Evolutionary conservation across 768 basidiomycete genomes (phyloP).

Genomic region (Hypholoma sublateritium): DNA sequence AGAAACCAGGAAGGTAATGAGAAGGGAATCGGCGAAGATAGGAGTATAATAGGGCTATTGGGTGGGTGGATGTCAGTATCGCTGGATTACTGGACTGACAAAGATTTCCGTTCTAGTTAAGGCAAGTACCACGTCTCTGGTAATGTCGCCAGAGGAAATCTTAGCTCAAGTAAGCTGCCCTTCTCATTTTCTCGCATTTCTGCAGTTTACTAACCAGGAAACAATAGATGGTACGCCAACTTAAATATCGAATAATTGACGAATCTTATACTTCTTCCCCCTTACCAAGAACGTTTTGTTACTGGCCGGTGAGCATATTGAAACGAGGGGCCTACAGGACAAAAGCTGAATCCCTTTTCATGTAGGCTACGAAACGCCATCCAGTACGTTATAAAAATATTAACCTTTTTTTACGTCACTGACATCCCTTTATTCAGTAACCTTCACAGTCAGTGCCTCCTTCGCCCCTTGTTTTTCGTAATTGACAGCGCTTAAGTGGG

Average conservation of each 20-base stretch:
- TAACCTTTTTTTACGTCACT: not conserved
- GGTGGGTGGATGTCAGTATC: constrained; percentile 25
- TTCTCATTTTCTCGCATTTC: not conserved
- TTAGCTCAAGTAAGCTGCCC: constrained; percentile 31
- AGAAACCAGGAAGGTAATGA: constrained; percentile 33
- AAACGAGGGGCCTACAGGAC: not conserved
- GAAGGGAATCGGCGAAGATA: constrained; percentile 28
- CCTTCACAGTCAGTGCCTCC: constrained; percentile 29
- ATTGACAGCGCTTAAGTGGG: constrained; percentile 38
- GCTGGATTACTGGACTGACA: not conserved
- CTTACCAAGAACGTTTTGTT: constrained; percentile 32
- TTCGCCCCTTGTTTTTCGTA: too few relatives aligned
- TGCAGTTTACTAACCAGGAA: not conserved
- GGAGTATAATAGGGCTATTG: constrained; percentile 35
- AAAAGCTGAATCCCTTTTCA: not conserved
- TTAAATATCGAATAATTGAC: not conserved
- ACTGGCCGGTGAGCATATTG: constrained; percentile 29
- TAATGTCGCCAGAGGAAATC: constrained; percentile 37
- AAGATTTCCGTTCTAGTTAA: constrained; percentile 25
- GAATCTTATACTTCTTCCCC: not conserved
- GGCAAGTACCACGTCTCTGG: constrained; percentile 28
- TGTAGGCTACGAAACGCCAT: constrained; percentile 55
- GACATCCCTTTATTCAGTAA: not conserved
- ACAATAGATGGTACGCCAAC: constrained; percentile 14
- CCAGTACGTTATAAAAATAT: constrained; percentile 28